Evolutionary conservation across 2,329 filamentous ascomycete species (phyloP).

Genomic region (Fusarium poae): DNA sequence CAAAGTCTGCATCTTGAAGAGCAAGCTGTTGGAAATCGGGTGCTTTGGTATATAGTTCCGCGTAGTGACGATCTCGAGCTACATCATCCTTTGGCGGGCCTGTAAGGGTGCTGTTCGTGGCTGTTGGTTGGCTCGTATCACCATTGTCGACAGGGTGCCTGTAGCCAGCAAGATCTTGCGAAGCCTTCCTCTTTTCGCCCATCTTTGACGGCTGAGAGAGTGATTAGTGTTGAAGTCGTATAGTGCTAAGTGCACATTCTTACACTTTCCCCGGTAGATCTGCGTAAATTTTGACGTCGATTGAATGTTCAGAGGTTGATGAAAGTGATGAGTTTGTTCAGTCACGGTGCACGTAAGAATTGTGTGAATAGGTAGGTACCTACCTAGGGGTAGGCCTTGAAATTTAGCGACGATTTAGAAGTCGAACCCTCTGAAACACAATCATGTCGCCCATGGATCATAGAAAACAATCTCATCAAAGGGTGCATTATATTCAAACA

Average conservation of each 20-base stretch:
- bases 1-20: conserved; percentile 58
- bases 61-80: conserved; percentile 52
- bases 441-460: not conserved
- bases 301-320: not conserved
- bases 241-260: not conserved
- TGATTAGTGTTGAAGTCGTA: not conserved
- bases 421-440: not conserved
- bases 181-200: conserved; percentile 43
- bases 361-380: not conserved
- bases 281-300: conserved; percentile 8
- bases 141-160: not conserved
- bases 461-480: not conserved
- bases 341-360: conserved; percentile 8
- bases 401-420: conserved; percentile 15
- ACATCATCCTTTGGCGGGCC: conserved; percentile 16
- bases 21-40: conserved; percentile 61
- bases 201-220: conserved; percentile 5
- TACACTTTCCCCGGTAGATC: too few relatives aligned
- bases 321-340: conserved; percentile 7
- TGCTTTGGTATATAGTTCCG: conserved; percentile 57
- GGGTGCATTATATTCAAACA: not conserved
- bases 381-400: not conserved
- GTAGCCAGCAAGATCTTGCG: conserved; percentile 21
- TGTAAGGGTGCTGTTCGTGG: not conserved
- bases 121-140: not conserved